These are phyloP conservation scores for Nothophaeocryptopus gaeumannii DNA, from an alignment of 2,329 filamentous ascomycete genomes.

Conservation along the genomic window DNA sequence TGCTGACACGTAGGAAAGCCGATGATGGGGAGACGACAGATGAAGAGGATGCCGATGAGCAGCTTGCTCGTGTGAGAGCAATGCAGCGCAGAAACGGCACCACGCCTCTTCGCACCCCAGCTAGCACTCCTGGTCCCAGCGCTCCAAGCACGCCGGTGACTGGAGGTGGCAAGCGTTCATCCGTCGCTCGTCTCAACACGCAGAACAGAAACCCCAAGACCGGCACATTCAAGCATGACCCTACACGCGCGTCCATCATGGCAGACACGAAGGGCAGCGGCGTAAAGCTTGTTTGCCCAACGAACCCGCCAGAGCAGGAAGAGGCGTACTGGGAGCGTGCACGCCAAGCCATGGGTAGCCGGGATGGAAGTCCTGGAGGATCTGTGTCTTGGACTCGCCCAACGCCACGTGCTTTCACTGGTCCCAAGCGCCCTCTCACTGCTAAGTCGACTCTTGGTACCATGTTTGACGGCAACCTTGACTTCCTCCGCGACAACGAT, in stretches of 20 bases:
- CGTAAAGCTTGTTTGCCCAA: constrained; percentile 22
- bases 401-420: constrained; percentile 19
- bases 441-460: constrained; percentile 33
- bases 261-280: constrained; percentile 22
- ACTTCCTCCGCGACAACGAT: constrained; percentile 69
- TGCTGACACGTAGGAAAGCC: constrained; percentile 32
- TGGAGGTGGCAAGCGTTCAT: constrained; percentile 10
- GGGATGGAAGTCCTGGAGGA: constrained; percentile 32
- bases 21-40: constrained; percentile 38
- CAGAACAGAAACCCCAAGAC: constrained; percentile 14
- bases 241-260: constrained; percentile 21
- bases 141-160: constrained; percentile 23
- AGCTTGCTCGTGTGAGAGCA: constrained; percentile 22
- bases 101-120: constrained; percentile 7
- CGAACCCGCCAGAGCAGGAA: constrained; percentile 19
- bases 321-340: constrained; percentile 33
- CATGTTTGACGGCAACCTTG: constrained; percentile 39
- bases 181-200: constrained; percentile 4
- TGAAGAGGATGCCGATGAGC: constrained; percentile 33
- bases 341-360: constrained; percentile 25
- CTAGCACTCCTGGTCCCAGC: constrained; percentile 14
- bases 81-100: constrained; percentile 7
- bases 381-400: constrained; percentile 24
- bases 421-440: constrained; percentile 31
- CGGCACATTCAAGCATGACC: constrained; percentile 22